These are phyloP conservation scores for Erythrobasidium yunnanense DNA, from an alignment of 768 basidiomycete species.

Conservation along the genomic window DNA sequence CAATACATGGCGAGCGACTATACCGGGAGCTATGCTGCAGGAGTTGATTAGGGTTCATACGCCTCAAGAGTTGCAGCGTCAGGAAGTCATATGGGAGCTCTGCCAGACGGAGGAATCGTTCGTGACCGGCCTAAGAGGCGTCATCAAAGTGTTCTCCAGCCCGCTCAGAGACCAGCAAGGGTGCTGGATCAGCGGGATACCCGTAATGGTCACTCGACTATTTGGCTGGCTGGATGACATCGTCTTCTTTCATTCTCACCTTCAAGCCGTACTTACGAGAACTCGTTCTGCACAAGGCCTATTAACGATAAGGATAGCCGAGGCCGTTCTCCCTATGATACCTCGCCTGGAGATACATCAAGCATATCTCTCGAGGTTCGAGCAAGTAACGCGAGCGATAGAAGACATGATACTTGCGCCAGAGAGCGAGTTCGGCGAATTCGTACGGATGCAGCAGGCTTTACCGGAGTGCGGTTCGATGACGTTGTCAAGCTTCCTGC, in stretches of 20 bases:
- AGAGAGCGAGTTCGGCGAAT: slow-evolving; percentile 71
- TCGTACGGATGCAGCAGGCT: slow-evolving; percentile 53
- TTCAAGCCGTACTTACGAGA: slow-evolving; percentile 47
- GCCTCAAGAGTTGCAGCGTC: slow-evolving; percentile 51
- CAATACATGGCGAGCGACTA: slow-evolving; percentile 42
- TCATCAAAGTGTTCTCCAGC: slow-evolving; percentile 61
- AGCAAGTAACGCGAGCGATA: slow-evolving; percentile 51
- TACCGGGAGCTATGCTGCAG: slow-evolving; percentile 42
- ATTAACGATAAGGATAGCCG: slow-evolving; percentile 51
- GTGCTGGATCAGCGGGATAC: slow-evolving; percentile 70
- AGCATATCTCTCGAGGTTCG: slow-evolving; percentile 67
- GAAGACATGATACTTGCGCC: slow-evolving; percentile 47
- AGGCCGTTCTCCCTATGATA: slow-evolving; percentile 54
- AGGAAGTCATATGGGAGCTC: slow-evolving; percentile 60
- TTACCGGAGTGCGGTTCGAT: slow-evolving; percentile 51
- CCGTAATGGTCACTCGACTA: slow-evolving; percentile 55
- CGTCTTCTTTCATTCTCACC: slow-evolving; percentile 58
- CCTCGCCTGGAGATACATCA: slow-evolving; percentile 68
- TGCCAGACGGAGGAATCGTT: slow-evolving; percentile 59
- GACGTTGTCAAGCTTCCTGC: slow-evolving; percentile 57
- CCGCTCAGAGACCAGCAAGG: slow-evolving; percentile 65
- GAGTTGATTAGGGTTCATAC: slow-evolving; percentile 46
- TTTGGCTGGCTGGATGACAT: slow-evolving; percentile 88
- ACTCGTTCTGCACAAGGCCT: slow-evolving; percentile 42
- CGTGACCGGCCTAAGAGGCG: slow-evolving; percentile 54